A percentile compares a stretch with the other conserved stretches of the same genome.
Evolutionary conservation across 2,329 filamentous ascomycete genomes (phyloP).

Genomic region (Rutstroemia sp.): DNA sequence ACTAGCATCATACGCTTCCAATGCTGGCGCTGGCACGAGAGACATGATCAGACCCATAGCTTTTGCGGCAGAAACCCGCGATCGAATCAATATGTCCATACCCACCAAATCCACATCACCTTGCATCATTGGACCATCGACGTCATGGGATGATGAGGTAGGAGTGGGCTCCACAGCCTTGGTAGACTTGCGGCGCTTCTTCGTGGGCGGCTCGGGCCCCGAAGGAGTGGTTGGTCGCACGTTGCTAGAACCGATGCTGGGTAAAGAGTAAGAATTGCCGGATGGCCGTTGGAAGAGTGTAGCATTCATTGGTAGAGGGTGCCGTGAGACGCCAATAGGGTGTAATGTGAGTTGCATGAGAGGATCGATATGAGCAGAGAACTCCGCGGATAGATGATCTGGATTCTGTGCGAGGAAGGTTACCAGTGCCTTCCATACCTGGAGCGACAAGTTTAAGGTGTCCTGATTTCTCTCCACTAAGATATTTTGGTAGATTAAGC

Average conservation of each 20-base stretch:
- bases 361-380: conserved; percentile 68
- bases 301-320: conserved; percentile 88
- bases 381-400: conserved; percentile 61
- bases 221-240: conserved; percentile 32
- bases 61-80: conserved; percentile 76
- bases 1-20: conserved; percentile 56
- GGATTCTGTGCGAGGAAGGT: conserved; percentile 56
- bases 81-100: conserved; percentile 78
- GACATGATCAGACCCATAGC: conserved; percentile 83
- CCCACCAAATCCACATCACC: conserved; percentile 94
- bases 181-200: conserved; percentile 76
- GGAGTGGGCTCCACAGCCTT: conserved; percentile 65
- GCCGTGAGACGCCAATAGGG: conserved; percentile 83
- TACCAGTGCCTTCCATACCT: conserved; percentile 79
- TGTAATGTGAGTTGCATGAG: conserved; percentile 80
- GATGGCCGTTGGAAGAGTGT: conserved; percentile 89
- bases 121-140: conserved; percentile 96
- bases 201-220: conserved; percentile 51
- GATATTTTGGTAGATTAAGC: conserved; percentile 90
- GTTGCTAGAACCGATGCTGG: conserved; percentile 37
- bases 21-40: conserved; percentile 56
- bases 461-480: conserved; percentile 84
- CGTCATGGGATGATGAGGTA: conserved; percentile 74
- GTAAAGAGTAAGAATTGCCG: conserved; percentile 67
- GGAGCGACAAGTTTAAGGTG: conserved; percentile 73